A percentile compares a stretch with the other conserved stretches of the same genome.
These are phyloP conservation scores for Xylaria bambusicola DNA, from an alignment of 495 filamentous ascomycete species.

Conservation along the genomic window DNA sequence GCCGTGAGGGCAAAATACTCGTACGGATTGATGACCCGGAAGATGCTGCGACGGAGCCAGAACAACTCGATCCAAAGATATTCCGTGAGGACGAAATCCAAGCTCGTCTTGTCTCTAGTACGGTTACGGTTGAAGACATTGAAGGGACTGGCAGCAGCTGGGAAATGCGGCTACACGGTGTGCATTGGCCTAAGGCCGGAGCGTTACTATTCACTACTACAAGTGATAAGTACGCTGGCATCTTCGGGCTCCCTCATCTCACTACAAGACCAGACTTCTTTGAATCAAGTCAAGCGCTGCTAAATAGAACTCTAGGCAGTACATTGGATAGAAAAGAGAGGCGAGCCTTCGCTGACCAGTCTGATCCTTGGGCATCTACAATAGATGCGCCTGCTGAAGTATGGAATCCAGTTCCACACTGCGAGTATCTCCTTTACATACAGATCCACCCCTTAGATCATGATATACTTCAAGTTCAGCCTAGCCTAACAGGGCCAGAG, in stretches of 20 bases:
- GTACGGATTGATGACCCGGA: slow-evolving; percentile 54
- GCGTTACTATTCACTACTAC: slow-evolving; percentile 80
- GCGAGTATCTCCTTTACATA: slow-evolving; percentile 85
- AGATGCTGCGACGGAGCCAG: slow-evolving; percentile 27
- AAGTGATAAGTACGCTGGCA: slow-evolving; percentile 86
- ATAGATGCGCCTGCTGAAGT: slow-evolving; percentile 58
- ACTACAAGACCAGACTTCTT: slow-evolving; percentile 66
- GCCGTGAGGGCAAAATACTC: slow-evolving; percentile 55
- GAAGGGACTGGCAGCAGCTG: slow-evolving; percentile 67
- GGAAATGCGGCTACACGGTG: slow-evolving; percentile 74
- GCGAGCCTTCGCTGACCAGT: slow-evolving; percentile 43
- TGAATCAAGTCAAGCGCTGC: slow-evolving; percentile 61
- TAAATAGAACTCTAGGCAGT: slow-evolving; percentile 70
- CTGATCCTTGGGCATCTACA: slow-evolving; percentile 62
- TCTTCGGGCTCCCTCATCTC: slow-evolving; percentile 87
- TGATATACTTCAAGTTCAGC: slow-evolving; percentile 37
- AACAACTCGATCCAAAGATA: slow-evolving; percentile 26
- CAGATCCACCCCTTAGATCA: slow-evolving; percentile 71
- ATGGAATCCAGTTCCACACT: slow-evolving; percentile 66
- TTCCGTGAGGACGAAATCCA: slow-evolving; percentile 26
- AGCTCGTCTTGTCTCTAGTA: slow-evolving; percentile 63
- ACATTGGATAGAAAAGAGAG: slow-evolving; percentile 64
- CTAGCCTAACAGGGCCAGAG: slow-evolving; percentile 29
- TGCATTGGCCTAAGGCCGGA: slow-evolving; percentile 79
- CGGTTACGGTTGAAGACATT: slow-evolving; percentile 70